Evolutionary conservation across 1,284 basidiomycete species (phyloP), one percentile per base, ranked within the genome.

Genomic region (Boletellus deceptivus): DNA sequence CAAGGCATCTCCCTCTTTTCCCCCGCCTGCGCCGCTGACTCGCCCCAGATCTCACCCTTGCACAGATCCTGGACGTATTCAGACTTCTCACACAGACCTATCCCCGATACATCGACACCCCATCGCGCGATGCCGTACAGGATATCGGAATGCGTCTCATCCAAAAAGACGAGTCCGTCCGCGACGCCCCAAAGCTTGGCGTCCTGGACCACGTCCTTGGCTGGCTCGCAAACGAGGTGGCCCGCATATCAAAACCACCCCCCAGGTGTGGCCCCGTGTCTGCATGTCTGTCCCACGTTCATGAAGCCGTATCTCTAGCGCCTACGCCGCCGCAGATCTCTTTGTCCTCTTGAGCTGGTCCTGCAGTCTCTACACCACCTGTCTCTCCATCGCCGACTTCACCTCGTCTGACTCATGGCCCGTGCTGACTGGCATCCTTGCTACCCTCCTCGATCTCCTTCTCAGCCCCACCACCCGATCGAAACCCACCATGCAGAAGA

Each of bases 261-360:
- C 63, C 78, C 48, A 78, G 77, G 83, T 86, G 25, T 52, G 58
- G 76, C 13, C n/a, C 40, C 40, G 2, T 35, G 39, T 3, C 38
- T 57, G 37, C 25, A 27, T 41, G 9, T 18, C 46, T 40, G 44
- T 59, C 56, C 50, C 39, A 2, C 38, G 18, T 25, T n/a, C 14
- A 48, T 43, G 37, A 20, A 56, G 20, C 42, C 27, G n/a, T 55
- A 49, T 39, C 14, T 29, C 38, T 18, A 86, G 84, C 57, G 77
- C 84, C 6, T 77, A 79, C 60, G 83, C 86, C 2, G 71, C 84
- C 7, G 69, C 80, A 7, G 81, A 87, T 55, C 60, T 87, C 31
- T 88, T 87, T 61, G 81, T 88, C 17, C 77, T 93, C 6, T 73
- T 91, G 33, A 83, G 75, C 57, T 93, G 91, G 89, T 73, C 81